Evolutionary conservation across 805 yeast genomes (phyloP).

Genomic region (Zygosaccharomyces siamensis): DNA sequence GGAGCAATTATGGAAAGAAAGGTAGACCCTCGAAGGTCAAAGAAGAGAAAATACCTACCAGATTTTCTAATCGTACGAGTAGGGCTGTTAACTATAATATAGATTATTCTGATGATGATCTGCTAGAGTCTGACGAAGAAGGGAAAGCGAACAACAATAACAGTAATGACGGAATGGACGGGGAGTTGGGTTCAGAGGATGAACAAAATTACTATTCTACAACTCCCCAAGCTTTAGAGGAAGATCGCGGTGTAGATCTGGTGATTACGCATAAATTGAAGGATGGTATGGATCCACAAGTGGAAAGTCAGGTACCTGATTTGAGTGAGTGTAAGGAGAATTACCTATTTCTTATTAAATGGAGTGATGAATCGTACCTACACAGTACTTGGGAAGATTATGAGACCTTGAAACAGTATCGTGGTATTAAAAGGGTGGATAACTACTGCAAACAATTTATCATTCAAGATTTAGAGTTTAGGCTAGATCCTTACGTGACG

Average conservation of each 20-base stretch:
- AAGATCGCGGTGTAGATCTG: constrained; percentile 28
- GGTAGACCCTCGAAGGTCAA: constrained; percentile 12
- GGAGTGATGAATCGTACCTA: constrained; percentile 83
- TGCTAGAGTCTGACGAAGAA: constrained; percentile 35
- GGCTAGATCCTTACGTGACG: constrained; percentile 76
- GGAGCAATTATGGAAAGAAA: constrained; percentile 12
- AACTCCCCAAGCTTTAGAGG: constrained; percentile 33
- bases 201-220: constrained; percentile 26
- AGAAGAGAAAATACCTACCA: constrained; percentile 44
- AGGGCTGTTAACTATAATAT: constrained; percentile 71
- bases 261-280: constrained; percentile 29
- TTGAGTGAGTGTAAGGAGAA: constrained; percentile 53
- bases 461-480: constrained; percentile 65
- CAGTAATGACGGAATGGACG: constrained; percentile 12
- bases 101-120: constrained; percentile 52
- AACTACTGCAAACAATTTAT: constrained; percentile 81
- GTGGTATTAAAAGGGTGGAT: constrained; percentile 82
- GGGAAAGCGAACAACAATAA: constrained; percentile 12
- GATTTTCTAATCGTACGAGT: constrained; percentile 69
- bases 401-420: constrained; percentile 42
- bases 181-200: constrained; percentile 20
- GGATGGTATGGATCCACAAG: constrained; percentile 21
- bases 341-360: constrained; percentile 65
- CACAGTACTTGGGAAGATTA: constrained; percentile 94
- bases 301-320: constrained; percentile 36